phyloP scores from a whole-genome alignment of 1,139 yeast species.

The Scheffersomyces stambukii region DNA sequence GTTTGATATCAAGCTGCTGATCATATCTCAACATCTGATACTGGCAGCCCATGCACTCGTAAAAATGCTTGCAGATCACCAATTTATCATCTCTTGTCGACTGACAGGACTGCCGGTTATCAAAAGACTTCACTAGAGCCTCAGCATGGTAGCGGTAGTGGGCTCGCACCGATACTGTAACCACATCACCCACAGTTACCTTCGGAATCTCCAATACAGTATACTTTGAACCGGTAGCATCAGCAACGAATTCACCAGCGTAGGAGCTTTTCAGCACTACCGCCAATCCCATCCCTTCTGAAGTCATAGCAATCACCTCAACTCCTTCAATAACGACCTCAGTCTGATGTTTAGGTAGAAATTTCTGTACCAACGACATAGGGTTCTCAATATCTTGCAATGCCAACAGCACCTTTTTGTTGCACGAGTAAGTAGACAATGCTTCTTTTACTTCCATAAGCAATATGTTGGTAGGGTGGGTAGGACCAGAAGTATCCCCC shows the following conservation, averaged over 20 bases:
- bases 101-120: background rate
- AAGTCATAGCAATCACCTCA: constrained; percentile 24
- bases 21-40: constrained; percentile 41
- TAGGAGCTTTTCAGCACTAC: constrained; percentile 25
- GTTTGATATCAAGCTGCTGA: constrained; percentile 33
- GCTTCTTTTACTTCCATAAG: constrained; percentile 11
- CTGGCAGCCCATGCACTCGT: constrained; percentile 57
- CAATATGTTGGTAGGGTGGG: constrained; percentile 10
- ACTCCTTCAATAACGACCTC: constrained; percentile 16
- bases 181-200: constrained; percentile 35
- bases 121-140: constrained; percentile 14
- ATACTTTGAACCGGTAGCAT: constrained; percentile 13
- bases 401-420: constrained; percentile 6
- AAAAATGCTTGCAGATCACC: constrained; percentile 66
- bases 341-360: constrained; percentile 18
- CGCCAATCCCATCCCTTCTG: constrained; percentile 39
- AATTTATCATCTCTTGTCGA: constrained; percentile 22
- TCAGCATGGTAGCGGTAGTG: constrained; percentile 33
- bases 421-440: constrained; percentile 11
- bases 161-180: constrained; percentile 22
- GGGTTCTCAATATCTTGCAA: constrained; percentile 19
- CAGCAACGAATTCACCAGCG: constrained; percentile 12
- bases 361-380: constrained; percentile 22
- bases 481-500: constrained; percentile 9
- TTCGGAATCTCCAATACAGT: constrained; percentile 36